Evolutionary conservation across 441 rosid genomes (phyloP), one percentile per base, ranked within the genome.

Genomic region (Sinapis alba): DNA sequence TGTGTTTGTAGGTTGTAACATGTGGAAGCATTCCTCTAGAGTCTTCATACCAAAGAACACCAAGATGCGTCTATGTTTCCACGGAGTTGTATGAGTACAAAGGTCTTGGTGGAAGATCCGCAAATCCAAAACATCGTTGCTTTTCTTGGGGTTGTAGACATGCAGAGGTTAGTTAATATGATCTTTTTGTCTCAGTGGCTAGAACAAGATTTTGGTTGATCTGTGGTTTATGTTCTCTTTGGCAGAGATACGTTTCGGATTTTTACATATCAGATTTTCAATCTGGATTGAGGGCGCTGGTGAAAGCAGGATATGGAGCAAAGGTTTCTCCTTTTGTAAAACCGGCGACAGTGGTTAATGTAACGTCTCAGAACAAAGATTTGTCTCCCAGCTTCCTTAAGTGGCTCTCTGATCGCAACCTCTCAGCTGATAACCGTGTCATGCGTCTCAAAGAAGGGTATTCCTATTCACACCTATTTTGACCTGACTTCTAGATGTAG

Each of bases 401-500:
- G 68, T 93, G 99, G 99, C 82, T 95, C 4, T 82, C 95, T 24
- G 98, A 89, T 50, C 97, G 86, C 64, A 88, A 80, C 80, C 92
- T 95, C 60, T 86, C 95, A 7, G 84, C 82, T 34, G 97, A 90
- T 81, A 89, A 90, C 76, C 82, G 90, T 12, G 75, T 84, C 75
- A 90, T 95, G 98, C 89, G 96, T 50, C 97, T 95, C 62, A 93
- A 89, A 81, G 99, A 95, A 88, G 98, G 99, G 99, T 95, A 87
- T 51, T 82, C 1, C 18, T 65, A 5, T 36, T n/a, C n/a, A 63
- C 70, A 36, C 6, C 0, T 21, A 28, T 58, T 32, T 53, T 60
- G 53, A 21, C 3, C 15, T 50, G 20, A 15, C 64, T 18, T 26
- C 10, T n/a, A 47, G 11, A 62, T 21, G 62, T 24, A 54, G 21